A percentile compares a stretch with the other conserved stretches of the same genome.
phyloP scores from a whole-genome alignment of 495 filamentous ascomycete genomes.

The Tuber microsphaerosporum region DNA sequence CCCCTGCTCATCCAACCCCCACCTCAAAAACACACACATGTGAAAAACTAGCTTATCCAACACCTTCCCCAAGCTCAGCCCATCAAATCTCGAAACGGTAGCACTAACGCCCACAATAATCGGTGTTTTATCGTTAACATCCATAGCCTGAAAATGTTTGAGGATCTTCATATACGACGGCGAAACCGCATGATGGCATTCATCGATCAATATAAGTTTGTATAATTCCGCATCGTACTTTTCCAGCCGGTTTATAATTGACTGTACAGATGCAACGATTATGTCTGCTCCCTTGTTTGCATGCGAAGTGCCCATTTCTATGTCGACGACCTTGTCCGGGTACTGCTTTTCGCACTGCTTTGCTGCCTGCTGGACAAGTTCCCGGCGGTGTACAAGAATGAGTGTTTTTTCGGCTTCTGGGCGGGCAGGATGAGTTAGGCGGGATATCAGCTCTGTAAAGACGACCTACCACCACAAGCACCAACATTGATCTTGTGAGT shows the following conservation, averaged over 20 bases:
- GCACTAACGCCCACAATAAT: conserved; percentile 86
- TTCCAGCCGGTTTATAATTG: conserved; percentile 62
- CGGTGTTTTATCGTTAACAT: conserved; percentile 49
- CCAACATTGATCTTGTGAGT: neutral
- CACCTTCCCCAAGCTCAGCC: conserved; percentile 73
- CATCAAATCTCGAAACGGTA: conserved; percentile 84
- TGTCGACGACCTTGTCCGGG: conserved; percentile 67
- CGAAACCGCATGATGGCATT: conserved; percentile 96
- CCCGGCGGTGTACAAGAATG: conserved; percentile 83
- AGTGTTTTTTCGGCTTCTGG: conserved; percentile 64
- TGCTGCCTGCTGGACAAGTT: conserved; percentile 93
- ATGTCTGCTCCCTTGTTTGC: conserved; percentile 80
- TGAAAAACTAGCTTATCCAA: conserved; percentile 97
- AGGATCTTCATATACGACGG: conserved; percentile 65
- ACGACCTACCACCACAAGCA: conserved; percentile 56
- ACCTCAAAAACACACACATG: conserved; percentile 47
- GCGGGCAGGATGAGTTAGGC: conserved; percentile 53
- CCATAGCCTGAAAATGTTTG: conserved; percentile 64
- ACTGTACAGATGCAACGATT: conserved; percentile 83
- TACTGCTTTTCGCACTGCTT: conserved; percentile 74
- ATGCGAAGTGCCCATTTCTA: conserved; percentile 76
- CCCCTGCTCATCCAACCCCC: neutral
- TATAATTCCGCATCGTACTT: conserved; percentile 76
- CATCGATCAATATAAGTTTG: conserved; percentile 91
- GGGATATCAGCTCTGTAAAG: conserved; percentile 89